phyloP scores from a whole-genome alignment of 306 rosid species.

The Acacia confusa region DNA sequence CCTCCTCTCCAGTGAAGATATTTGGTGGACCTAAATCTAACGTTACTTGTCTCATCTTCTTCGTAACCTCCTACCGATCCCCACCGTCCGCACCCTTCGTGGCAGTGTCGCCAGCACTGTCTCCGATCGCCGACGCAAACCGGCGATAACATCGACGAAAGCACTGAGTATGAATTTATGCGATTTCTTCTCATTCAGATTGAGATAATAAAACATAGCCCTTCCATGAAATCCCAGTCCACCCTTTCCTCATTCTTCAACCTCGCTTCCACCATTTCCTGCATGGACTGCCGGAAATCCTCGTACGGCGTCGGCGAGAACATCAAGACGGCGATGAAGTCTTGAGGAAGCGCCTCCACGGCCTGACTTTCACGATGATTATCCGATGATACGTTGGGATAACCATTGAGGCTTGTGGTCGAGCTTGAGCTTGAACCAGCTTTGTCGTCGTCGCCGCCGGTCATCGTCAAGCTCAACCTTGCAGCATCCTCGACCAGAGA shows the following conservation, averaged over 20 bases:
- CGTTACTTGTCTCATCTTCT: slow-evolving; percentile 15
- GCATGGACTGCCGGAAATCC: slow-evolving; percentile 69
- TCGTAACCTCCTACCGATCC: slow-evolving; percentile 15
- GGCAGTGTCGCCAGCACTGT: slow-evolving; percentile 24
- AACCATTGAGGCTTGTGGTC: slow-evolving; percentile 22
- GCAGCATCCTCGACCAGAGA: slow-evolving; percentile 46
- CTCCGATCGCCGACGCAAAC: slow-evolving; percentile 40
- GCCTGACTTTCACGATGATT: not conserved
- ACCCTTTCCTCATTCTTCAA: slow-evolving; percentile 39
- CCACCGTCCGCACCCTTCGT: slow-evolving; percentile 39
- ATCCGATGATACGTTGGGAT: not conserved
- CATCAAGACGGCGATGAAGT: slow-evolving; percentile 57
- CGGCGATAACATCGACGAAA: slow-evolving; percentile 59
- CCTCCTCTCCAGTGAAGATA: not conserved
- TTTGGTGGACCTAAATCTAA: slow-evolving; percentile 3
- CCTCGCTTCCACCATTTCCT: slow-evolving; percentile 53
- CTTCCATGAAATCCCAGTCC: slow-evolving; percentile 87
- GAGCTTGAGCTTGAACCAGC: slow-evolving; percentile 44
- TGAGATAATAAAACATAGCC: slow-evolving; percentile 64
- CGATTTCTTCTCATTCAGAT: slow-evolving; percentile 62
- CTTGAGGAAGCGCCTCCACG: slow-evolving; percentile 33
- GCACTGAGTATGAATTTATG: slow-evolving; percentile 65
- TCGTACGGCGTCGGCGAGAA: slow-evolving; percentile 53
- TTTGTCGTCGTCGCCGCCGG: slow-evolving; percentile 52
- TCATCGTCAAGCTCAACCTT: slow-evolving; percentile 27